Base-by-base conservation (phyloP, 2,329 filamentous ascomycete genomes). In the Sporothrix humicola region DNA sequence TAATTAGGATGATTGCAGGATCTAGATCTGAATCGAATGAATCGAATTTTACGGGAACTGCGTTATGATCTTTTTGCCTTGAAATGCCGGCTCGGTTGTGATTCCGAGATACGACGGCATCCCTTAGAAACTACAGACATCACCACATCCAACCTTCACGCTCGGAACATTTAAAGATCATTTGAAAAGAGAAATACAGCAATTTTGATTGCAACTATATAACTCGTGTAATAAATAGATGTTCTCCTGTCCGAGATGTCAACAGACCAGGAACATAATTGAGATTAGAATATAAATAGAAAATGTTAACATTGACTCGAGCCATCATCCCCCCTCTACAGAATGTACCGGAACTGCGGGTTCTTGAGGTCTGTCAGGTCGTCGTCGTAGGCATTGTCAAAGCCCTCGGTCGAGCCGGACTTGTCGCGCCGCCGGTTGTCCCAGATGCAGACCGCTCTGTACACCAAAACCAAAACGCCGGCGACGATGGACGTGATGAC, bases 311-410 rank as follows among this genome's bases (percentile, higher is more conserved):
- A 9, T 6, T 9, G 6, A 56, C n/a, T 4, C 1, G 9, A 59
- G 1, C 23, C 56, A 15, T 4, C 20, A 4, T 26, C n/a, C 4
- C 23, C 58, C 15, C 2, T 23, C 48, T 71, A 71, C 44, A 71
- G 58, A 61, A 78, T 77, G 50, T 79, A 79, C 1, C 78, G 75
- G 75, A 79, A 79, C 37, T 79, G 78, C 2, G 77, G 77, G 52
- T 79, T 78, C 77, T 66, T 66, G 66, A 78, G 82, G 76, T 87
- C 85, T 5, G 85, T 87, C 58, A 86, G 79, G 74, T 87, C 85
- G 77, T 87, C 85, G 69, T 87, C 84, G 73, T 85, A 87, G 0
- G 85, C 85, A 77, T 87, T 82, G 63, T 87, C 86, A 65, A 83
- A 87, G 0, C 81, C 84, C 77, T 87, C 85, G n/a, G 80, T 72